Evolutionary conservation across 352 stramenopile species (phyloP).

Genomic region (Blastocystis sp.): DNA sequence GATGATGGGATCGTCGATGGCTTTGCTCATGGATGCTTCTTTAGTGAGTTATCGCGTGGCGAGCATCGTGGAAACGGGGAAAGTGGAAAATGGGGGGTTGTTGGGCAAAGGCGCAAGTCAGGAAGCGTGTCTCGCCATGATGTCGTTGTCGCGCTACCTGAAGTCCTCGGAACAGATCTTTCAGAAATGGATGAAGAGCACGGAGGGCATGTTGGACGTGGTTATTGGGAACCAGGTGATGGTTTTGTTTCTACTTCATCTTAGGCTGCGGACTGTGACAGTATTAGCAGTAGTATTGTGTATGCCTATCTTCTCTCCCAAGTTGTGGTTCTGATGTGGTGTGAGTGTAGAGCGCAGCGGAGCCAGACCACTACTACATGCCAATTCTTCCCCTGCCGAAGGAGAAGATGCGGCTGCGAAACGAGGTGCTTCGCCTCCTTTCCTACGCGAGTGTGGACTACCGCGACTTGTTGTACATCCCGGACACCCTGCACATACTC

Average conservation of each 20-base stretch:
- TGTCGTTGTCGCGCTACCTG: slow-evolving; percentile 11
- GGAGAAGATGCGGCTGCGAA: slow-evolving; percentile 3
- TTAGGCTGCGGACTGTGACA: slow-evolving; percentile 40
- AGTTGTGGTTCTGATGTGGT: not conserved
- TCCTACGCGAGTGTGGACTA: slow-evolving; percentile 17
- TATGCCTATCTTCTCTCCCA: slow-evolving; percentile 22
- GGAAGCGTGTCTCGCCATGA: slow-evolving; percentile 3
- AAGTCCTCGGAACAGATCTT: not conserved
- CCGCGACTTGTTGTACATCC: not conserved
- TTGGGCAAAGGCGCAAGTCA: not conserved
- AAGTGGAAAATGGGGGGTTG: no score
- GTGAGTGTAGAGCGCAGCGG: not conserved
- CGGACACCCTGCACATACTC: not conserved
- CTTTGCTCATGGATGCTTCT: slow-evolving; percentile 66
- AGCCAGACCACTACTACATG: not conserved
- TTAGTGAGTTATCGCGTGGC: not conserved
- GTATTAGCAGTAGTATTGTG: slow-evolving; percentile 32
- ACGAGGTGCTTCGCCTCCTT: not conserved
- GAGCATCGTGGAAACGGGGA: slow-evolving; percentile 35
- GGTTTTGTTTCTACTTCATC: not conserved
- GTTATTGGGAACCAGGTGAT: slow-evolving; percentile 57
- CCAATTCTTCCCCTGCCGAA: not conserved
- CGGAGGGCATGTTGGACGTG: slow-evolving; percentile 16
- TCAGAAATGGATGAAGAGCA: not conserved
- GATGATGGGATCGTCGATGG: slow-evolving; percentile 47